Percentiles rank a stretch among this genome's conserved stretches.
Conservation (phyloP, 2,329 filamentous ascomycete species). For the Colletotrichum sp. region DNA sequence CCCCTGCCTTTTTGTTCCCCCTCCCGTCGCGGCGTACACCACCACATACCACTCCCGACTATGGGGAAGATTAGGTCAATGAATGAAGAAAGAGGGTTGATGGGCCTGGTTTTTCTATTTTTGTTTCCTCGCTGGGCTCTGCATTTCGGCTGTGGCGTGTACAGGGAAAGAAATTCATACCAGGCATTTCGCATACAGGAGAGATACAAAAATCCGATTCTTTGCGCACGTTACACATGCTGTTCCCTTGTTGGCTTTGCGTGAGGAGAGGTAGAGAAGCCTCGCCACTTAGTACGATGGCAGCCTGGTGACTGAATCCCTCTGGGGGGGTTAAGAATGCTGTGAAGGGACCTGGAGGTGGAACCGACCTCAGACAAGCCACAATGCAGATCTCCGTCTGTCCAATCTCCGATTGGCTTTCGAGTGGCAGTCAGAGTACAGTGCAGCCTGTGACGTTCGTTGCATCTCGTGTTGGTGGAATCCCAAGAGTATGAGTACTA, state of each 20-base stretch:
- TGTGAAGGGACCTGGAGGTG: too few relatives aligned
- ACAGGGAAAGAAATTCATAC: constrained; percentile 52
- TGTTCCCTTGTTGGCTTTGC: neutral
- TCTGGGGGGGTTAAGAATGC: neutral
- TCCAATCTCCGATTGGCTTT: too few relatives aligned
- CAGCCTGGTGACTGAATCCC: neutral
- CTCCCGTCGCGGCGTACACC: neutral
- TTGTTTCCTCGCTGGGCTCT: constrained; percentile 47
- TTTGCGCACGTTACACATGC: constrained; percentile 21
- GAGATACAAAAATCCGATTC: constrained; percentile 34
- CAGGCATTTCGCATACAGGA: constrained; percentile 55
- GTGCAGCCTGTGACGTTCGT: too few relatives aligned
- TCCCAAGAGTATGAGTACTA: too few relatives aligned
- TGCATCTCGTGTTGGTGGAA: too few relatives aligned
- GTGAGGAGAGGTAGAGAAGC: too few relatives aligned
- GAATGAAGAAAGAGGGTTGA: constrained; percentile 8
- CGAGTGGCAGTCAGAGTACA: too few relatives aligned
- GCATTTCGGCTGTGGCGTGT: constrained; percentile 60
- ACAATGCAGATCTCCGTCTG: too few relatives aligned
- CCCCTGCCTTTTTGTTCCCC: neutral
- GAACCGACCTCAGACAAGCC: too few relatives aligned
- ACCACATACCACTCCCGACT: neutral
- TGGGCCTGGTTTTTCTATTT: constrained; percentile 26
- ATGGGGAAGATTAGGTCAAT: neutral
- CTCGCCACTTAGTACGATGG: too few relatives aligned